phyloP scores from a whole-genome alignment of 1,139 yeast genomes.

The Yamadazyma siamensis region DNA sequence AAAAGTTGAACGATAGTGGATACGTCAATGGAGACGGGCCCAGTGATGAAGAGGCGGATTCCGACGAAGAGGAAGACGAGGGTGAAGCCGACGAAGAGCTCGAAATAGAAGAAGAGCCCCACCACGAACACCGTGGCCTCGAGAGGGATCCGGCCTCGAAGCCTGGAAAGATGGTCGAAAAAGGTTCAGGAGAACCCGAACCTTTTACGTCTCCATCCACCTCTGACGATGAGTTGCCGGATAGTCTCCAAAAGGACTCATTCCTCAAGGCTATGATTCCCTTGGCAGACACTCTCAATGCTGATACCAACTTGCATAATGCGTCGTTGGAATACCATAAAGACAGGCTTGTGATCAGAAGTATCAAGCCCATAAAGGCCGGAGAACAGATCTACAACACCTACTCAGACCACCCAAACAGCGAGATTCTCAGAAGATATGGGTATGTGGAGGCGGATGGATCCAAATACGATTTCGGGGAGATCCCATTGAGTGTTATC shows the following conservation, averaged over 20 bases:
- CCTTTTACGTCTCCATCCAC: conserved; percentile 1
- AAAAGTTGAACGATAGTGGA: conserved; percentile 15
- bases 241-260: conserved; percentile 30
- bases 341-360: conserved; percentile 58
- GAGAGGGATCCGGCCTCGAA: too few relatives aligned
- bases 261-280: conserved; percentile 86
- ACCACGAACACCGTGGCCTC: too few relatives aligned
- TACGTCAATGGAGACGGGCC: conserved; percentile 16
- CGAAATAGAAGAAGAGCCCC: too few relatives aligned
- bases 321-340: conserved; percentile 59
- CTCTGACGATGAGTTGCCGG: conserved; percentile 25
- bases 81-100: conserved; percentile 16
- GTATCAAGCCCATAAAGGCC: conserved; percentile 55
- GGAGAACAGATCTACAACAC: conserved; percentile 84
- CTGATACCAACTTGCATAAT: conserved; percentile 76
- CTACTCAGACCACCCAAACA: conserved; percentile 87
- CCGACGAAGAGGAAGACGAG: conserved; percentile 15
- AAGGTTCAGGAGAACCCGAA: conserved; percentile 2
- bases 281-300: conserved; percentile 84
- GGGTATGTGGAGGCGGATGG: conserved; percentile 84
- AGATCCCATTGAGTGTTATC: conserved; percentile 49
- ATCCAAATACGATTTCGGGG: conserved; percentile 80
- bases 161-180: neutral
- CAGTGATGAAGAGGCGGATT: conserved; percentile 17
- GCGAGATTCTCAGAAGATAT: conserved; percentile 82